These are phyloP conservation scores for Fusarium ramigenum DNA, from an alignment of 2,329 filamentous ascomycete species.

Conservation along the genomic window DNA sequence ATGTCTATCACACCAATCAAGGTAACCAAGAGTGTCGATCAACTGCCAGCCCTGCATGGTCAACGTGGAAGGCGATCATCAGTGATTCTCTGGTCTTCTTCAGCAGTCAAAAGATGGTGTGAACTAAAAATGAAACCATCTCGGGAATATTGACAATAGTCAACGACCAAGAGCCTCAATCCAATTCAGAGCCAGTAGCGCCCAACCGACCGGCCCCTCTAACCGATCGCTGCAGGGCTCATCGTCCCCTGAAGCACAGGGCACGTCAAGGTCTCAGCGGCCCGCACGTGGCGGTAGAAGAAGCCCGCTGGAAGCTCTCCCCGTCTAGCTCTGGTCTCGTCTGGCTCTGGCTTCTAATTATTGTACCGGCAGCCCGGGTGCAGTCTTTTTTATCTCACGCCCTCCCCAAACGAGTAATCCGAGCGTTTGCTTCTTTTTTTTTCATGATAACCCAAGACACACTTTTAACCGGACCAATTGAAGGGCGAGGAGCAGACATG, in stretches of 20 bases:
- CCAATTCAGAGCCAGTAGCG: neutral
- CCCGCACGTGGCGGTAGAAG: conserved; percentile 36
- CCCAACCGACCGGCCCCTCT: neutral
- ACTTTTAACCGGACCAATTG: conserved; percentile 37
- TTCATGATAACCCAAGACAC: conserved; percentile 21
- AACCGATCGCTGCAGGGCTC: conserved; percentile 37
- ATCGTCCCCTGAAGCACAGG: conserved; percentile 35
- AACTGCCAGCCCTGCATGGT: conserved; percentile 33
- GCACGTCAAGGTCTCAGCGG: conserved; percentile 7
- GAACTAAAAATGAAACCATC: neutral
- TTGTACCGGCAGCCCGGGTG: conserved; percentile 25
- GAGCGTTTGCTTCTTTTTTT: conserved; percentile 9
- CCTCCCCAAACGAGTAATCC: conserved; percentile 31
- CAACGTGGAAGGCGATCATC: neutral
- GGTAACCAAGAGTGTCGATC: conserved; percentile 27
- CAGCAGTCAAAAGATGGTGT: conserved; percentile 6
- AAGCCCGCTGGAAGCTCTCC: conserved; percentile 18
- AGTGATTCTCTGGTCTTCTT: neutral
- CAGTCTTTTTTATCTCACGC: neutral
- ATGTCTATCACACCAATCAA: conserved; percentile 5
- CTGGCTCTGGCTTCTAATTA: neutral
- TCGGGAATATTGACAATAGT: neutral
- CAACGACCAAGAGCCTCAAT: conserved; percentile 3
- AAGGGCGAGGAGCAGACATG: conserved; percentile 8
- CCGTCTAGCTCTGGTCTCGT: neutral